Base-by-base conservation (phyloP, 2,329 filamentous ascomycete species). In the Cladophialophora psammophila region DNA sequence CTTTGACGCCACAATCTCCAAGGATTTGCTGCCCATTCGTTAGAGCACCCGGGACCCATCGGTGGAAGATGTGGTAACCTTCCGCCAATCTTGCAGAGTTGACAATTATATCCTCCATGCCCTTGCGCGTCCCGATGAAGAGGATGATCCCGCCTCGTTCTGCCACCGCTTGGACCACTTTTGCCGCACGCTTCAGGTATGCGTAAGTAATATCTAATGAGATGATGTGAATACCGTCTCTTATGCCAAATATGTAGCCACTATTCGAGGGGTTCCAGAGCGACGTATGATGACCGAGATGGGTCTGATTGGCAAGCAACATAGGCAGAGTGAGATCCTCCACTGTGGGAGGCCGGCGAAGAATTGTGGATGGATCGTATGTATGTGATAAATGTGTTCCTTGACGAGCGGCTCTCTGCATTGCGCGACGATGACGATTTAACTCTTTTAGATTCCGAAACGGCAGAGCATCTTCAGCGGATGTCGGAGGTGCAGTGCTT, bases 261-360 rank as follows among this genome's bases (percentile, higher is more conserved):
- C 93, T 90, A 82, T 98, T 99, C 60, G 88, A 90, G 10, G 95
- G 94, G 80, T 99, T 96, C 95, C 95, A 99, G 58, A 94, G 86
- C 69, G 92, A 92, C 0, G 91, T 94, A 75, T 91, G 87, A 81
- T 99, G 95, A 70, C 95, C 95, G 79, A 98, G 88, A 80, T 97
- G 93, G 63, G 88, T 88, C 81, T 96, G 93, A 36, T 90, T 89
- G 54, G 93, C 92, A 84, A 97, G 90, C 69, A 99, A 87, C 69
- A 97, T 86, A 82, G 97, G 94, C 67, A 99, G 88, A 56, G 93
- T 94, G 68, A 98, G 87, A 75, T 97, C 91, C 77, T 90, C 85
- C 31, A 93, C 90, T 45, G 81, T 81, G 0, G 93, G 93, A 3
- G 95, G 94, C 76, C 93, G 85, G 66, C 81, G 83, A 63, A 96